Evolutionary conservation across 2,329 filamentous ascomycete species (phyloP), one percentile per base, ranked within the genome.

Genomic region (Penicillium verrucosum): DNA sequence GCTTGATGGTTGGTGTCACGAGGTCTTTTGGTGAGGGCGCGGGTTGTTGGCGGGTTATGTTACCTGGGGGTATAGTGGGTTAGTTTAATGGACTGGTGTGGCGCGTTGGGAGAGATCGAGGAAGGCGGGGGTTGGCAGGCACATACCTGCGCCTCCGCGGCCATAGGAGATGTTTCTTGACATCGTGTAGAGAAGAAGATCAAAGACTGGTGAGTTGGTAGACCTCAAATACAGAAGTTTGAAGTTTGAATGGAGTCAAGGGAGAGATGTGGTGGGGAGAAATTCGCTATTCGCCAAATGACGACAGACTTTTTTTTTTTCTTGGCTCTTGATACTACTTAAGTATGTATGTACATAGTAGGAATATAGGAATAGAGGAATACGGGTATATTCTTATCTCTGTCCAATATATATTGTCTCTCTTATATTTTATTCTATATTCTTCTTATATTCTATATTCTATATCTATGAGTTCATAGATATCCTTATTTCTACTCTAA

Each of bases 1-100:
- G 84, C 78, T 95, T 96, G 70, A 97, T 84, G 12, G 85, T 89
- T 1, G 92, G 92, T 1, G 92, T 96, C 67, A 87, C 79, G 61
- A 96, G 85, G 68, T 93, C 89, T 61, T 83, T 77, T 49, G 85
- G 78, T 30, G 79, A 75, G 43, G 85, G 67, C 43, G 70, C 62
- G 61, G 78, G 72, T 56, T 78, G 73, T 62, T 83, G 80, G 70
- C 82, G 80, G 70, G 69, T 71, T 55, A 90, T 89, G 78, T 90
- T 90, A 69, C 88, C 78, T 79, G 55, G 16, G 14, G n/a, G 11
- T 12, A 27, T 16, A 30, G 30, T 29, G 43, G 32, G 6, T 38
- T 44, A 51, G 52, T 25, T 36, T 44, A 41, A 50, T 30, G 44
- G 42, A 42, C 3, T 45, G 6, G 5, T 43, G 44, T 29, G 25